Conservation (phyloP, 2,329 filamentous ascomycete species). For the Arthrobotrys megalospora region DNA sequence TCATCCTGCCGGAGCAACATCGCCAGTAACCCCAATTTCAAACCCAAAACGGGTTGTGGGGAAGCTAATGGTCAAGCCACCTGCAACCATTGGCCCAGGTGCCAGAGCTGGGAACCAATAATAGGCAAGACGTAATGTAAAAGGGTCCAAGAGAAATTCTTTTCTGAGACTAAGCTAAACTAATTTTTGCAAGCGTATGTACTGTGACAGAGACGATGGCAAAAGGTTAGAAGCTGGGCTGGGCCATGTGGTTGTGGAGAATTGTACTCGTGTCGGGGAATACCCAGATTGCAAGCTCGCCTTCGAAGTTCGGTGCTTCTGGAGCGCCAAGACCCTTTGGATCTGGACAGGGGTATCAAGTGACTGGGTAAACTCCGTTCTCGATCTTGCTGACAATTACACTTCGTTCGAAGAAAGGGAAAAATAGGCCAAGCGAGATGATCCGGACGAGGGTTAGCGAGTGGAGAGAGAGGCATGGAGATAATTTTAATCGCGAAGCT, state of each 20-base stretch:
- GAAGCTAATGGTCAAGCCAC: slow-evolving; percentile 12
- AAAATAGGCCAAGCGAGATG: slow-evolving; percentile 22
- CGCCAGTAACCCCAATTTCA: slow-evolving; percentile 29
- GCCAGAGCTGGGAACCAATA: slow-evolving; percentile 15
- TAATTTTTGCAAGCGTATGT: slow-evolving; percentile 10
- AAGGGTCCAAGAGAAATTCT: slow-evolving; percentile 25
- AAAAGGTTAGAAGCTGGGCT: slow-evolving; percentile 10
- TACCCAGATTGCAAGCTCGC: slow-evolving; percentile 15
- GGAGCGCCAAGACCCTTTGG: slow-evolving; percentile 6
- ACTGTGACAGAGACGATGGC: slow-evolving; percentile 15
- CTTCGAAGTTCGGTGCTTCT: neutral
- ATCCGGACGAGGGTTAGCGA: slow-evolving; percentile 15
- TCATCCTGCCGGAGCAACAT: slow-evolving; percentile 29
- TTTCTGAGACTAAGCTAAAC: slow-evolving; percentile 25
- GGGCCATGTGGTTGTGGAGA: slow-evolving; percentile 19
- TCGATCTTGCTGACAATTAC: slow-evolving; percentile 4
- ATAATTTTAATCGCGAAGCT: slow-evolving; percentile 15
- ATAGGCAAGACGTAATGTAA: slow-evolving; percentile 9
- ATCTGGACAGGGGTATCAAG: slow-evolving; percentile 11
- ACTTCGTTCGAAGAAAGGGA: neutral
- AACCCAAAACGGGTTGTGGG: slow-evolving; percentile 28
- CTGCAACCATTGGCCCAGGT: slow-evolving; percentile 17
- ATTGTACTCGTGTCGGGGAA: slow-evolving; percentile 7
- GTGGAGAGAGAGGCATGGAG: slow-evolving; percentile 12
- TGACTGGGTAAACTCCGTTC: slow-evolving; percentile 28